A percentile compares a stretch with the other conserved stretches of the same genome.
Conservation (phyloP, 73 alveolate genomes). For the Paramecium pentaurelia region DNA sequence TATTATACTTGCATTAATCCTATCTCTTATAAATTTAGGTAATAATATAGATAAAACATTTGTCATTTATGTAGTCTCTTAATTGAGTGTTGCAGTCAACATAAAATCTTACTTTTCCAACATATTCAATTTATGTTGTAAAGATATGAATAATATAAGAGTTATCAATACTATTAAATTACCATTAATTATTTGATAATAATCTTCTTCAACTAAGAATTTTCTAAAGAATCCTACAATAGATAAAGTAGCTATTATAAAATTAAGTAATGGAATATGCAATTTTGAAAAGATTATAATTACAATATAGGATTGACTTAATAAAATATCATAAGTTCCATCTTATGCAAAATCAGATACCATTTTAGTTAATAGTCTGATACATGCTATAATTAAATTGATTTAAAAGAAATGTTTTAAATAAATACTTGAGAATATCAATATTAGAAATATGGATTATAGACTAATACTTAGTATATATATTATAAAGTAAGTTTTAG, state of each 20-base stretch:
- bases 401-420: constrained; percentile 2
- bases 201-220: background rate
- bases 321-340: background rate
- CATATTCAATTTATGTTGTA: background rate
- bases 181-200: background rate
- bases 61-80: constrained; percentile 47
- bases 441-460: background rate
- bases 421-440: background rate
- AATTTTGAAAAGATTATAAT: background rate
- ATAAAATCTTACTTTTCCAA: constrained; percentile 6
- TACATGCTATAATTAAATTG: background rate
- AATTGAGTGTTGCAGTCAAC: constrained; percentile 5
- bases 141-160: background rate
- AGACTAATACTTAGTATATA: background rate
- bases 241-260: background rate
- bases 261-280: constrained; percentile 15
- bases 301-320: background rate
- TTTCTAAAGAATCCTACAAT: background rate
- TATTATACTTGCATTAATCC: constrained; percentile 41
- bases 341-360: background rate
- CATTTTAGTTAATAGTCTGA: background rate
- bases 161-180: background rate
- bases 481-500: background rate
- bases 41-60: constrained; percentile 55
- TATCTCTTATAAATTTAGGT: constrained; percentile 62